A percentile compares a stretch with the other conserved stretches of the same genome.
Evolutionary conservation across 306 rosid genomes (phyloP).

Genomic region (Datisca glomerata): DNA sequence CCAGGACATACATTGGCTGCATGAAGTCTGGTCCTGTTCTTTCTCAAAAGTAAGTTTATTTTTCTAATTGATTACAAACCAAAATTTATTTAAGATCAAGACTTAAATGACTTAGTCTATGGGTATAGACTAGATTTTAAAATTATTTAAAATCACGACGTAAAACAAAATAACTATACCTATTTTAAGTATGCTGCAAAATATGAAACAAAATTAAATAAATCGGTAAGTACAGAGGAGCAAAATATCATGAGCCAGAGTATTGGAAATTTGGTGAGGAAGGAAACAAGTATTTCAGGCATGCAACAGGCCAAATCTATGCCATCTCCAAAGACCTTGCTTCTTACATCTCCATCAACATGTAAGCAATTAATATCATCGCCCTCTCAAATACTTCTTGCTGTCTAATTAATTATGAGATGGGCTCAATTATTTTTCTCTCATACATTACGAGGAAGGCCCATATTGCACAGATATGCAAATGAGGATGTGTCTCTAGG

Average conservation of each 20-base stretch:
- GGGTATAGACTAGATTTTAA: no score
- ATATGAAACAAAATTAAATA: neutral
- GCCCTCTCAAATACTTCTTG: neutral
- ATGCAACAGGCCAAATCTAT: constrained; percentile 93
- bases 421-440: no score
- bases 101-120: no score
- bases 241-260: constrained; percentile 82
- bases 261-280: constrained; percentile 89
- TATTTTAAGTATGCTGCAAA: no score
- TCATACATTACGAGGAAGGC: constrained; percentile 36
- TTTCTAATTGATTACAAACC: neutral
- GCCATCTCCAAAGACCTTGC: constrained; percentile 89
- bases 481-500: constrained; percentile 92
- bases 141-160: no score
- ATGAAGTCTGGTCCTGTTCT: constrained; percentile 99
- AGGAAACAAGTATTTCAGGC: constrained; percentile 90
- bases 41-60: constrained; percentile 40
- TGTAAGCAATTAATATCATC: constrained; percentile 15
- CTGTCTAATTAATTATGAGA: neutral
- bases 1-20: constrained; percentile 80
- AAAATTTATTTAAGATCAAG: neutral
- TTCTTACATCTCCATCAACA: constrained; percentile 53
- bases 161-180: no score
- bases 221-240: constrained; percentile 33
- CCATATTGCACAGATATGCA: constrained; percentile 74